These are phyloP conservation scores for Neurospora cerealis DNA, from an alignment of 495 filamentous ascomycete genomes.

Conservation along the genomic window DNA sequence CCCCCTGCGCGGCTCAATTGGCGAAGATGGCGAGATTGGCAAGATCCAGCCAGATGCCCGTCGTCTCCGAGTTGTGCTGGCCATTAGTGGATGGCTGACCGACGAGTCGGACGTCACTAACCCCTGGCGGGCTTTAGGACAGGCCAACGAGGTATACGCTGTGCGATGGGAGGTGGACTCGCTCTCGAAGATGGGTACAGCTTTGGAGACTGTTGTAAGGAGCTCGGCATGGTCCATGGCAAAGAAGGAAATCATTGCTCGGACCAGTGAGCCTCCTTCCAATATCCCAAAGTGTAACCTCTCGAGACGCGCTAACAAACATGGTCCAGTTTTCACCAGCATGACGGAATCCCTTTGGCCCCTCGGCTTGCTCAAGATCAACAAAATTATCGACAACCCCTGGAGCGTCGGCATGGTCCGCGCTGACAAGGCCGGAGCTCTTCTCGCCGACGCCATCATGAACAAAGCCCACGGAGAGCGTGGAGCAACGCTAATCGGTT, in stretches of 20 bases:
- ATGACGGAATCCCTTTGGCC: constrained; percentile 69
- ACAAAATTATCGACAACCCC: constrained; percentile 77
- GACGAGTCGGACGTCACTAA: constrained; percentile 56
- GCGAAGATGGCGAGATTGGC: constrained; percentile 25
- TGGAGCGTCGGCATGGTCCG: constrained; percentile 75
- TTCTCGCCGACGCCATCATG: constrained; percentile 80
- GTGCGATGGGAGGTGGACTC: constrained; percentile 76
- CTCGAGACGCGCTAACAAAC: constrained; percentile 27
- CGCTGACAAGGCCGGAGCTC: constrained; percentile 76
- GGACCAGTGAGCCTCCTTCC: constrained; percentile 27
- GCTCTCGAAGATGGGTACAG: constrained; percentile 64
- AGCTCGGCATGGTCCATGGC: constrained; percentile 69
- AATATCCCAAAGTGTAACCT: neutral
- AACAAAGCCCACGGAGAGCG: constrained; percentile 84
- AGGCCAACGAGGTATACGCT: constrained; percentile 66
- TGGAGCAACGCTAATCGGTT: constrained; percentile 79
- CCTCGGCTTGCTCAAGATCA: constrained; percentile 63
- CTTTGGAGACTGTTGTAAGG: constrained; percentile 63
- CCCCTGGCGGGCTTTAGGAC: constrained; percentile 68
- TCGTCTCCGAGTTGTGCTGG: constrained; percentile 71
- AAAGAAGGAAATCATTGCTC: constrained; percentile 59
- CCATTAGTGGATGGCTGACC: constrained; percentile 74
- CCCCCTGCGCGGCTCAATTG: constrained; percentile 46
- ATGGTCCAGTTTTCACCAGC: constrained; percentile 54
- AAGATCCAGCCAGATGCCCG: constrained; percentile 36